A percentile compares a stretch with the other conserved stretches of the same genome.
Conservation (phyloP, 176 grass and related monocot species). For the Aegilops umbellulata region DNA sequence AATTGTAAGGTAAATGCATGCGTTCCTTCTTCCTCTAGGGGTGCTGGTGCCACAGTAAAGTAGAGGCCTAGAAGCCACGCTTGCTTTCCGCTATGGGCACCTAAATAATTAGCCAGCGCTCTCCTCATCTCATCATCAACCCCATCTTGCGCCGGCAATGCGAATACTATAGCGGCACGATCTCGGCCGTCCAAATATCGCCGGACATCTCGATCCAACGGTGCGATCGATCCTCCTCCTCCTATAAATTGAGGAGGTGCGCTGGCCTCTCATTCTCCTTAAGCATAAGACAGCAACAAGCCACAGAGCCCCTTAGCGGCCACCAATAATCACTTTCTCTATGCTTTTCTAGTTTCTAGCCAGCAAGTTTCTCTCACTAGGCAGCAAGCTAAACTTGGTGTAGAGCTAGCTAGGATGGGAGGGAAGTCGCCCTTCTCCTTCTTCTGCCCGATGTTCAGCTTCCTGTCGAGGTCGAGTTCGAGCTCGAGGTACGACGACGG, state of each 20-base stretch:
- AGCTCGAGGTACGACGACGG: conserved; percentile 51
- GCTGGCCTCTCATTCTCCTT: neutral
- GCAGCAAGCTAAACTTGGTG: neutral
- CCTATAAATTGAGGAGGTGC: conserved; percentile 47
- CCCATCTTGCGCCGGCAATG: neutral
- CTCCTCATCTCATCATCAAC: neutral
- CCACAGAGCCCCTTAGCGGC: neutral
- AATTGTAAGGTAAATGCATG: neutral
- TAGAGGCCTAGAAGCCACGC: conserved; percentile 43
- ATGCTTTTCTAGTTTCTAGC: no score
- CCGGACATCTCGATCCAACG: neutral
- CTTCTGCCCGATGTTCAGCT: conserved; percentile 70
- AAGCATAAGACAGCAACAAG: neutral
- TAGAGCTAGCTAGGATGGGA: conserved; percentile 37
- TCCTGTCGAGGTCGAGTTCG: conserved; percentile 39
- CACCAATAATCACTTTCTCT: neutral
- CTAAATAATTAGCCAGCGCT: neutral
- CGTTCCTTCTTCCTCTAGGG: neutral
- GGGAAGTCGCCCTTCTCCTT: conserved; percentile 45
- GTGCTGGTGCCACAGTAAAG: conserved; percentile 21
- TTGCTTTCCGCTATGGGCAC: neutral
- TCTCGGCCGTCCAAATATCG: conserved; percentile 24
- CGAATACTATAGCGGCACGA: neutral
- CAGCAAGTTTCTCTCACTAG: neutral
- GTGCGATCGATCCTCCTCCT: neutral